Base-by-base conservation (phyloP, 2,329 filamentous ascomycete species). In the Beauveria sp. region DNA sequence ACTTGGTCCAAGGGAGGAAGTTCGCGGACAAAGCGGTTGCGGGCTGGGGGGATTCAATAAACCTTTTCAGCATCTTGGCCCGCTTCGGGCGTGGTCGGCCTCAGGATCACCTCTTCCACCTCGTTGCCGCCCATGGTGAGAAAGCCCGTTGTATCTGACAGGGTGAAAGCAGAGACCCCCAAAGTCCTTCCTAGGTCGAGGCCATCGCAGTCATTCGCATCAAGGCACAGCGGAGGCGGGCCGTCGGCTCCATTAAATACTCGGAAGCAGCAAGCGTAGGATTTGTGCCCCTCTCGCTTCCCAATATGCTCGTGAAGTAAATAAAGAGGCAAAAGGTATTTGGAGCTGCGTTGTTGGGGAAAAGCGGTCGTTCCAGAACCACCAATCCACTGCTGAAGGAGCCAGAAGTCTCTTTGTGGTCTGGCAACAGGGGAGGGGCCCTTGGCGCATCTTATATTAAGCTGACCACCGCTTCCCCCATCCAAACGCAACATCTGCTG, bases 181-280 rank as follows among this genome's bases (percentile, higher is more conserved):
- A 24, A 34, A 14, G 12, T 34, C 30, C 30, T 14, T 34, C 12
- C 30, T 14, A 24, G 10, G 20, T 24, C 24, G 44, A 47, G 44
- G 44, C 20, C 20, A 22, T 47, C 3, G 10, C 22, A 34, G 30
- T 34, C 30, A 34, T 34, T 34, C 30, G 12, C 30, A 34, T 34
- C 30, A 34, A 60, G n/a, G 26, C 28, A 41, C 47, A 56, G 59
- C 34, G 52, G 59, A 51, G 59, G 52, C 59, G 48, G 48, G 57
- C 40, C 30, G 44, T 34, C 52, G 5, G 28, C 44, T 50, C 59
- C 59, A 52, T 56, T 61, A 51, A 55, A 51, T 61, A 55, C 34
- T 18, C 14, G 28, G 30, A 28, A 34, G 30, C 10, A 34, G 30
- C 30, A 34, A 34, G 30, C 12, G 30, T 14, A 34, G 30, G 30